Conservation (phyloP, 2,329 filamentous ascomycete species). For the Xylariaceae sp. region DNA sequence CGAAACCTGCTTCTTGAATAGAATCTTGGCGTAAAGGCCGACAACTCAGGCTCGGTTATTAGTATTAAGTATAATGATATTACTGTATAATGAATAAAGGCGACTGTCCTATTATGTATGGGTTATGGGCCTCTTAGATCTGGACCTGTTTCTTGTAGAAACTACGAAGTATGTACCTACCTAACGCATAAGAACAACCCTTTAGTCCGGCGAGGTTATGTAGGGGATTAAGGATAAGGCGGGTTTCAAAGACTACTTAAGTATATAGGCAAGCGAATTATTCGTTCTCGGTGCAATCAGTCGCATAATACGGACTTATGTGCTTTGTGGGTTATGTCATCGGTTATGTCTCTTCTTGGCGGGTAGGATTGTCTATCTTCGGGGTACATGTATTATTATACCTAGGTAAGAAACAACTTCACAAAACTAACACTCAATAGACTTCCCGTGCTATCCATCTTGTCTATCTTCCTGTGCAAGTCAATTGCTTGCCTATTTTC, state of each 20-base stretch:
- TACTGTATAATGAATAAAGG: too few relatives aligned
- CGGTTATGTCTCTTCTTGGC: not conserved
- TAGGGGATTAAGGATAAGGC: not conserved
- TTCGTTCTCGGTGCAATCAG: not conserved
- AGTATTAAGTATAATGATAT: too few relatives aligned
- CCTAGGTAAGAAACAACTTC: too few relatives aligned
- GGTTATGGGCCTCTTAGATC: not conserved
- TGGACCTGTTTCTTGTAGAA: not conserved
- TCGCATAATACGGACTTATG: not conserved
- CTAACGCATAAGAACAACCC: too few relatives aligned
- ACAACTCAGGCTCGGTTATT: not conserved
- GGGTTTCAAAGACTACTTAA: not conserved
- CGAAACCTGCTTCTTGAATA: constrained; percentile 14
- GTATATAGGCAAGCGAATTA: too few relatives aligned
- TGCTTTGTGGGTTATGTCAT: not conserved
- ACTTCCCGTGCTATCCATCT: too few relatives aligned
- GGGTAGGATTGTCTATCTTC: not conserved
- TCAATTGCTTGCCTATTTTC: too few relatives aligned
- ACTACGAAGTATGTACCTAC: not conserved
- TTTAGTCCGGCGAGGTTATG: not conserved
- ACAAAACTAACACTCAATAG: too few relatives aligned
- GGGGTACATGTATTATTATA: too few relatives aligned
- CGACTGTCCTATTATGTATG: not conserved
- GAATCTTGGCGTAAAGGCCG: not conserved
- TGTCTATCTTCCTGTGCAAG: too few relatives aligned